Conservation (phyloP, 805 yeast genomes). For the Candida schatavii region DNA sequence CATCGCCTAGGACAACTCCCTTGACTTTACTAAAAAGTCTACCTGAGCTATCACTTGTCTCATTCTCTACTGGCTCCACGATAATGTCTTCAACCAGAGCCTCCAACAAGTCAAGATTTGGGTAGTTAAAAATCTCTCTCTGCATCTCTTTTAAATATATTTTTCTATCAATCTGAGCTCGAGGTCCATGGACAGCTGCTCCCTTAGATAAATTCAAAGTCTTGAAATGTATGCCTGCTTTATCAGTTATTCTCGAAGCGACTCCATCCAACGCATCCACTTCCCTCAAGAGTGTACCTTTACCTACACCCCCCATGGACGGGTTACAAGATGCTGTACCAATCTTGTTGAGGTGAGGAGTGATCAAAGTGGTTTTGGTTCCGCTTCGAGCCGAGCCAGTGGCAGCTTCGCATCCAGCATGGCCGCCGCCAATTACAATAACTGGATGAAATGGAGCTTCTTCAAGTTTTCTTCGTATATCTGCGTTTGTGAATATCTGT, state of each 20-base stretch:
- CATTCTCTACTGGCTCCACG: conserved; percentile 39
- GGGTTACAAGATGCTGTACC: conserved; percentile 98
- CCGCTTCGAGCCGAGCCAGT: conserved; percentile 90
- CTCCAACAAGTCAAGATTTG: conserved; percentile 57
- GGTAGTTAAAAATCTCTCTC: conserved; percentile 50
- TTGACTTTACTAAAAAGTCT: conserved; percentile 45
- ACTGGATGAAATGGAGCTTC: conserved; percentile 52
- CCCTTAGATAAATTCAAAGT: conserved; percentile 85
- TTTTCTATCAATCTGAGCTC: conserved; percentile 92
- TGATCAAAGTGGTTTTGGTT: conserved; percentile 62
- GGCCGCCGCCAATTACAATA: conserved; percentile 95
- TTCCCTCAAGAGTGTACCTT: conserved; percentile 88
- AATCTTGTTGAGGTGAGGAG: conserved; percentile 71
- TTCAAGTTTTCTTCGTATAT: conserved; percentile 27
- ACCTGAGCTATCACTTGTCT: conserved; percentile 29
- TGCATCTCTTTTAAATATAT: conserved; percentile 83
- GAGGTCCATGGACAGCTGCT: conserved; percentile 97
- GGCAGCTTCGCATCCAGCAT: conserved; percentile 98
- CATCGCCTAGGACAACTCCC: conserved; percentile 76
- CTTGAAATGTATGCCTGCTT: conserved; percentile 90
- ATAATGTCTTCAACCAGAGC: conserved; percentile 86
- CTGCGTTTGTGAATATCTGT: conserved; percentile 32
- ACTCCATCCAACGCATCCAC: conserved; percentile 97
- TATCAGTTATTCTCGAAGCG: conserved; percentile 79
- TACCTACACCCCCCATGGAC: conserved; percentile 97